Conservation (phyloP, 768 basidiomycete genomes). For the Mycena pura region DNA sequence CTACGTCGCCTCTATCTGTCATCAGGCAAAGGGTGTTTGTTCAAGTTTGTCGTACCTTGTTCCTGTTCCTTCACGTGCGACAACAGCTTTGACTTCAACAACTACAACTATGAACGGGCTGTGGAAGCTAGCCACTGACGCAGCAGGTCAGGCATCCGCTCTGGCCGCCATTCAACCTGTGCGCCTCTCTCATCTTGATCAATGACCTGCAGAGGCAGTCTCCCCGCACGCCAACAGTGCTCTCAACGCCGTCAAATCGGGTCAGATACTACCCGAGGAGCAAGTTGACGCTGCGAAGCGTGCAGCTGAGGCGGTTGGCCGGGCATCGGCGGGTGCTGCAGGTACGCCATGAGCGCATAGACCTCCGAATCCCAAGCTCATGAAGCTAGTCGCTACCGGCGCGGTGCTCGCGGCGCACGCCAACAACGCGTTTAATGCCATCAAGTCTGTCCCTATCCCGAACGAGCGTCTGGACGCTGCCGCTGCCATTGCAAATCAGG, state of each 20-base stretch:
- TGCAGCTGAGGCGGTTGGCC: conserved; percentile 3
- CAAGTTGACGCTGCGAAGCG: conserved; percentile 8
- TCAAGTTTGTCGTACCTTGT: too few relatives aligned
- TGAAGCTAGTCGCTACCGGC: conserved; percentile 6
- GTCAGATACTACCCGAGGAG: conserved; percentile 7
- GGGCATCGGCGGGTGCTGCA: conserved; percentile 6
- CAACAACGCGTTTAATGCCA: neutral
- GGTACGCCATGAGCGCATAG: conserved; percentile 11
- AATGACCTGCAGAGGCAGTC: conserved; percentile 7
- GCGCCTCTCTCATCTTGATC: neutral
- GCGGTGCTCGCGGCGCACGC: conserved; percentile 5
- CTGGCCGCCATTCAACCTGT: neutral
- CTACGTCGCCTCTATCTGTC: conserved; percentile 4
- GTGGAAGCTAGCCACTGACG: conserved; percentile 14
- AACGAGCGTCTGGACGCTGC: conserved; percentile 7
- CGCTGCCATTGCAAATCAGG: conserved; percentile 4
- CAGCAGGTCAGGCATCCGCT: conserved; percentile 5
- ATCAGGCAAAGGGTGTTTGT: too few relatives aligned
- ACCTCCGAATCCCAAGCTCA: neutral
- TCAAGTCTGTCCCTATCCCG: conserved; percentile 9
- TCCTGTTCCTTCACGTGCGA: too few relatives aligned
- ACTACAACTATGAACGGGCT: conserved; percentile 10
- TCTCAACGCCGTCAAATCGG: conserved; percentile 11
- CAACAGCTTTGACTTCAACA: too few relatives aligned
- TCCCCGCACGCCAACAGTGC: conserved; percentile 15